Evolutionary conservation across 768 basidiomycete genomes (phyloP), one percentile per base, ranked within the genome.

Genomic region (Rhodosporidiobolus sp.): DNA sequence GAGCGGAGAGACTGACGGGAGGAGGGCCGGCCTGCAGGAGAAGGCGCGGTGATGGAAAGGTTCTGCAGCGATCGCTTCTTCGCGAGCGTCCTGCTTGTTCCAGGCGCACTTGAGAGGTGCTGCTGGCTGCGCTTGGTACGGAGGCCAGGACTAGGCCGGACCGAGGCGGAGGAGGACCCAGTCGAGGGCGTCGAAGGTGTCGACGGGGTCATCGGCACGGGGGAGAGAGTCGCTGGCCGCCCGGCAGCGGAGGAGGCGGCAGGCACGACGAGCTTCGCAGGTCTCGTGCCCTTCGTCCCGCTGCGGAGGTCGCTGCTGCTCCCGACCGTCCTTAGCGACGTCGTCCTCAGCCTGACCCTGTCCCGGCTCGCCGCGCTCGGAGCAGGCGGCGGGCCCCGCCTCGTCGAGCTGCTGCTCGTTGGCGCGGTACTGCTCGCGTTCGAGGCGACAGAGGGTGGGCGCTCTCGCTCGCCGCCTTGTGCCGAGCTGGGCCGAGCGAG

Each of bases 361-460:
- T 69, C 70, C 14, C 74, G 55, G 38, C 65, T 63, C 17, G 74
- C 67, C 1, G 70, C 59, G 7, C 60, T 64, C 7, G 74, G 74
- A 1, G 74, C 74, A 0, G 67, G 74, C 6, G 74, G 74, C 9
- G 70, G 70, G 1, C 70, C 69, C 10, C 48, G 30, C 3, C 61
- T 28, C 45, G 20, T 14, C 48, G 38, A 56, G 43, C 8, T n/a
- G n/a, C n/a, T n/a, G n/a, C 14, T 43, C 22, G 65, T 1, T 17
- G 32, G 35, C 14, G 48, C 24, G 24, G 62, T 1, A 10, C 35
- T 7, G 28, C 46, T 24, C 22, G 56, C 46, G 28, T 52, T 53
- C 26, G 59, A 38, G 19, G 55, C 55, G 6, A 45, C 46, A 7
- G 55, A 57, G 2, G 65, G 55, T 1, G 65, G 54, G 9, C 65